Evolutionary conservation across 495 filamentous ascomycete genomes (phyloP), one percentile per base, ranked within the genome.

Genomic region (Cercophora scortea): DNA sequence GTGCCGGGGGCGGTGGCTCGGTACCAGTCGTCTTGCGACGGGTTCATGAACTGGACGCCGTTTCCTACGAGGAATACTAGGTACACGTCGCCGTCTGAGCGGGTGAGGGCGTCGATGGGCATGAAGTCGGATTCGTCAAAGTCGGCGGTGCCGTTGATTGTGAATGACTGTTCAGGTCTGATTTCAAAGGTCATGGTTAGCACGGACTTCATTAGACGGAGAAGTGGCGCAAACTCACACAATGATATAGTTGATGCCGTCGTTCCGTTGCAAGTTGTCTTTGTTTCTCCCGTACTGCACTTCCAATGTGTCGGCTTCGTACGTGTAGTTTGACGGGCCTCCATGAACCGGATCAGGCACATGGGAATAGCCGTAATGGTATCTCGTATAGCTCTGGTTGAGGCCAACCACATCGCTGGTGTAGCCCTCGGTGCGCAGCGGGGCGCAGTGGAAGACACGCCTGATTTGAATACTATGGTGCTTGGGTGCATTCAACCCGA

Each of bases 401-500:
- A 38, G 6, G 11, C 32, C 47, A 0, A 1, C 4, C 3, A 33
- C 10, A 9, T 18, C 10, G n/a, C 9, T 19, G 15, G 13, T 59
- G 35, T 56, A 55, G 15, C 57, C 56, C 13, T 54, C 45, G 1
- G 60, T 62, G 1, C 32, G 40, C 16, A 62, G 16, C 5, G 60
- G 60, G 13, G 60, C 56, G 42, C 60, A 62, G 10, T 49, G 50
- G n/a, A 46, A 35, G 7, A 60, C 48, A 4, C 48, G 32, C 35
- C 60, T 17, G 16, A 42, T 47, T n/a, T 42, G 32, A 12, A 57
- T 42, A 32, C 53, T 32, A 0, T 52, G 33, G 25, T 62, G 19
- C 15, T 15, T n/a, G 2, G 57, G 57, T 8, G 54, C 47, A 43
- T 62, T 62, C 17, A 60, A 16, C 15, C 60, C 60, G 6, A 62